A percentile compares a stretch with the other conserved stretches of the same genome.
These are phyloP conservation scores for Penstemon davidsonii DNA, from an alignment of 257 asterid species.

Conservation along the genomic window DNA sequence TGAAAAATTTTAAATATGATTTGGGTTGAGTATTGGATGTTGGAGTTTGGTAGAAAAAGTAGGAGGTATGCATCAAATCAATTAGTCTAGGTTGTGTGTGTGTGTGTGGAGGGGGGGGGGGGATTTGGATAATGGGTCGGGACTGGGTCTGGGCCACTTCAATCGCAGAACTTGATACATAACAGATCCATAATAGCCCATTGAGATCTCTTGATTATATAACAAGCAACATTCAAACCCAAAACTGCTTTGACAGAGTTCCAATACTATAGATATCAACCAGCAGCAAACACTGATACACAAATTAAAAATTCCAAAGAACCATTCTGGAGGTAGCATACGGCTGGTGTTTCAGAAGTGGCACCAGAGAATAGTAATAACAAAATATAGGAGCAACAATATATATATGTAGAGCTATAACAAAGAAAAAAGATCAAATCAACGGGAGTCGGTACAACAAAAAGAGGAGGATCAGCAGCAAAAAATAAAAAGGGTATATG, in stretches of 20 bases:
- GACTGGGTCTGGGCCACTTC: too few species aligned
- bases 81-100: too few species aligned
- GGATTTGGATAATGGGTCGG: too few species aligned
- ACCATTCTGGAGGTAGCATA: background rate
- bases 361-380: background rate
- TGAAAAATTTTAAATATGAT: too few species aligned
- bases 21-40: too few species aligned
- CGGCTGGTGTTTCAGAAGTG: background rate
- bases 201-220: background rate
- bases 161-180: too few species aligned
- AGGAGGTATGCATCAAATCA: too few species aligned
- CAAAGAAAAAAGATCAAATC: conserved; percentile 7
- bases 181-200: background rate
- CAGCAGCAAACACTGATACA: too few species aligned
- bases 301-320: conserved; percentile 6
- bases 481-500: conserved; percentile 6
- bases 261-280: conserved; percentile 15
- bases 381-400: background rate
- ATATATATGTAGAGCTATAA: background rate
- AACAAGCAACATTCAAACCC: conserved; percentile 4
- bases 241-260: conserved; percentile 3
- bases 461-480: background rate
- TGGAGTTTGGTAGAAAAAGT: too few species aligned
- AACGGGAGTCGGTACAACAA: conserved; percentile 9
- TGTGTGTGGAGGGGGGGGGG: too few species aligned